Evolutionary conservation across 2,329 filamentous ascomycete genomes (phyloP).

Genomic region (Orbilia ellipsospora): DNA sequence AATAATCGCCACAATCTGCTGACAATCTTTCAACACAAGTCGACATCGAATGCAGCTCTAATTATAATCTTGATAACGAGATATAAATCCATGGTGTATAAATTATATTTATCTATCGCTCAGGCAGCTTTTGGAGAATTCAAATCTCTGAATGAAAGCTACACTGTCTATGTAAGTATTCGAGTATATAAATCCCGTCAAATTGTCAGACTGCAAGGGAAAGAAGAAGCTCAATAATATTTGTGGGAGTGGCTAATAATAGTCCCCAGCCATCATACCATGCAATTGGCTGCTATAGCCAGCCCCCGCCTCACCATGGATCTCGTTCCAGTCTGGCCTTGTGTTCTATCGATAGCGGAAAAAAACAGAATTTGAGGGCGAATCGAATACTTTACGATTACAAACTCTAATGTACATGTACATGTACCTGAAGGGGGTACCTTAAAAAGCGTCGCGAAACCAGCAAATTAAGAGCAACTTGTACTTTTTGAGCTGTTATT

Average conservation of each 20-base stretch:
- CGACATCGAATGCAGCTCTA: too few species aligned
- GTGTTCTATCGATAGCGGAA: slow-evolving; percentile 18
- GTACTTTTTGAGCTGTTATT: too few species aligned
- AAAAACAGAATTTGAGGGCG: neutral
- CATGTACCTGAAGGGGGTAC: too few species aligned
- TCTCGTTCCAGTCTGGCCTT: too few species aligned
- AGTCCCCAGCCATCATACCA: neutral
- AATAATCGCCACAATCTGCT: too few species aligned
- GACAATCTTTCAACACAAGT: too few species aligned
- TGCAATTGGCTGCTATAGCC: neutral
- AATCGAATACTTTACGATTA: slow-evolving; percentile 5
- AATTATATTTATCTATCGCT: too few species aligned
- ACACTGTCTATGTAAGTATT: neutral
- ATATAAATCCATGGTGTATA: too few species aligned
- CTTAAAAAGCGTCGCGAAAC: slow-evolving; percentile 16
- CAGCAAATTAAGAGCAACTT: neutral
- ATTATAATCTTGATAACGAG: too few species aligned
- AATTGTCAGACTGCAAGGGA: neutral
- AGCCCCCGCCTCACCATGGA: too few species aligned
- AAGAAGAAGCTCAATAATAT: neutral
- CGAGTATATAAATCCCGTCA: neutral
- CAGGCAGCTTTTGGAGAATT: too few species aligned
- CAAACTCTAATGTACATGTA: neutral
- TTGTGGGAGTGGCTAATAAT: slow-evolving; percentile 12
- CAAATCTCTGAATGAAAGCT: too few species aligned